Percentiles rank a stretch among this genome's conserved stretches.
Evolutionary conservation across 305 asterid species (phyloP).

Genomic region (Andrographis paniculata): DNA sequence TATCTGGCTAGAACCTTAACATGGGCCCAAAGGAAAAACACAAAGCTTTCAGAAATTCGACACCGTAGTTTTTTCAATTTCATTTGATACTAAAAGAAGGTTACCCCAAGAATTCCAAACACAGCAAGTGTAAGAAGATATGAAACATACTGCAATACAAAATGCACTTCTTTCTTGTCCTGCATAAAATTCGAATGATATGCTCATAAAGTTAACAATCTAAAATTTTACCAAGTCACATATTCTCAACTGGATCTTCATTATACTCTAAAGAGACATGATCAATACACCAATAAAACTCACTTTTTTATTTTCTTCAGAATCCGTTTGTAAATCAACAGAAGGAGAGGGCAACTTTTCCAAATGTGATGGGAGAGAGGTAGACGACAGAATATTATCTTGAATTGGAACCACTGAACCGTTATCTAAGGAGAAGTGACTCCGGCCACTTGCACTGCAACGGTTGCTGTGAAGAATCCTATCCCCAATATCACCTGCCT

Average conservation of each 20-base stretch:
- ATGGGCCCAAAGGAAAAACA: not conserved
- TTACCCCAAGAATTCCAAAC: no score
- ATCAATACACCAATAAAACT: no score
- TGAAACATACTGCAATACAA: no score
- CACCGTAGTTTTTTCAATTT: not conserved
- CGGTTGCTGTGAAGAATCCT: conserved; percentile 53
- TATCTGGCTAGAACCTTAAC: conserved; percentile 52
- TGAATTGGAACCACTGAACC: conserved; percentile 35
- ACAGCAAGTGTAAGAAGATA: no score
- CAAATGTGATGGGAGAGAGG: conserved; percentile 16
- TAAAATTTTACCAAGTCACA: no score
- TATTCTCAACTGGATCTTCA: no score
- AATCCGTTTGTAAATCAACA: conserved; percentile 25
- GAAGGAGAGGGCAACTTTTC: conserved; percentile 18
- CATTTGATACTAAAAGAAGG: not conserved
- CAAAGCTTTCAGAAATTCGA: not conserved
- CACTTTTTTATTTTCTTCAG: conserved; percentile 31
- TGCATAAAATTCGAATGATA: no score
- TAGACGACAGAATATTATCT: conserved; percentile 23
- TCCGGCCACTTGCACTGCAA: conserved; percentile 38
- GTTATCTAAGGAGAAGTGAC: conserved; percentile 33
- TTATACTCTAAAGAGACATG: no score
- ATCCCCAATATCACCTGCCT: conserved; percentile 87
- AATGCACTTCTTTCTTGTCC: no score
- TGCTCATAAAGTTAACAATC: no score